Percentiles rank a stretch among this genome's conserved stretches.
Evolutionary conservation across 1,139 yeast genomes (phyloP).

Genomic region (Yamadazyma aaseri): DNA sequence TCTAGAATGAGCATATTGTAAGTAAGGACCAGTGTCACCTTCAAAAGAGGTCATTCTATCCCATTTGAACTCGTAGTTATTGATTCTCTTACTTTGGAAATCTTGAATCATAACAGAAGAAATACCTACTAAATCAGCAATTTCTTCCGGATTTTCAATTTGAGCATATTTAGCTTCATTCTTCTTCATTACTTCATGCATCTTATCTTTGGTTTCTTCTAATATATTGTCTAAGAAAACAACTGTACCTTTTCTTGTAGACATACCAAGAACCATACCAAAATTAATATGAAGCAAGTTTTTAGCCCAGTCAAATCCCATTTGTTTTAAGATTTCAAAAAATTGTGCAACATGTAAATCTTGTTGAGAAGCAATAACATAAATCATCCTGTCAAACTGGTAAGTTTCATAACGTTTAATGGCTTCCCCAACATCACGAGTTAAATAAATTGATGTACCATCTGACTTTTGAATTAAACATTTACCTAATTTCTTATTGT

Average conservation of each 20-base stretch:
- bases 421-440: slow-evolving; percentile 98
- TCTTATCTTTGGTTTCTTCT: slow-evolving; percentile 90
- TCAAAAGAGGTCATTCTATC: slow-evolving; percentile 97
- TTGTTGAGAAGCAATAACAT: slow-evolving; percentile 94
- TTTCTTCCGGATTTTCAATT: slow-evolving; percentile 90
- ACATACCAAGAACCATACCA: slow-evolving; percentile 99
- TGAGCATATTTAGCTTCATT: slow-evolving; percentile 90
- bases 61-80: slow-evolving; percentile 97
- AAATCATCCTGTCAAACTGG: slow-evolving; percentile 92
- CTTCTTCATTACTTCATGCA: slow-evolving; percentile 97
- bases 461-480: slow-evolving; percentile 92
- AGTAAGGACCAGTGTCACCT: slow-evolving; percentile 99
- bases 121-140: slow-evolving; percentile 94
- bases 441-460: slow-evolving; percentile 91
- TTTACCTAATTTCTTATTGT: slow-evolving; percentile 92
- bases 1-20: slow-evolving; percentile 98
- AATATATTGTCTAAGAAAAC: slow-evolving; percentile 93
- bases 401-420: slow-evolving; percentile 81
- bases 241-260: slow-evolving; percentile 97
- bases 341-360: slow-evolving; percentile 93
- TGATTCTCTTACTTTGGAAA: slow-evolving; percentile 96
- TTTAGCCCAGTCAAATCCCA: slow-evolving; percentile 89
- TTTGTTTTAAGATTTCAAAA: slow-evolving; percentile 88
- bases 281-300: slow-evolving; percentile 81
- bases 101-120: slow-evolving; percentile 99